These are phyloP conservation scores for Paramecium caudatum DNA, from an alignment of 73 alveolate species.

Conservation along the genomic window DNA sequence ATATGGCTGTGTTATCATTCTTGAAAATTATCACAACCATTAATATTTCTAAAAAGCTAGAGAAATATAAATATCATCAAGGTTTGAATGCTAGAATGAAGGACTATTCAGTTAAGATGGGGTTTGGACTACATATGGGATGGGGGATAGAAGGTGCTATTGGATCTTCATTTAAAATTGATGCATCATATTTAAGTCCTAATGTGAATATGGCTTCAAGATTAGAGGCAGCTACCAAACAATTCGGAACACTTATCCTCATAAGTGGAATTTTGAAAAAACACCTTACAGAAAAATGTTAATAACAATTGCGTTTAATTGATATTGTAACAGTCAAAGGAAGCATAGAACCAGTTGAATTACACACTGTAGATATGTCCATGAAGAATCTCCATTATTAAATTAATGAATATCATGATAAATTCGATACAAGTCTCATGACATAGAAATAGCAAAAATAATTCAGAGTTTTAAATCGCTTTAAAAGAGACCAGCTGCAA, in stretches of 20 bases:
- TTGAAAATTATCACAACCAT: constrained; percentile 85
- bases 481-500: constrained; percentile 62
- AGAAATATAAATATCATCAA: constrained; percentile 85
- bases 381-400: constrained; percentile 57
- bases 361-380: constrained; percentile 72
- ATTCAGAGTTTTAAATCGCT: constrained; percentile 71
- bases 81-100: constrained; percentile 87
- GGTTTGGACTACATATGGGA: constrained; percentile 96
- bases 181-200: constrained; percentile 96
- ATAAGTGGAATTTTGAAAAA: constrained; percentile 79
- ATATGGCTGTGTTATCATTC: constrained; percentile 82
- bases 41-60: constrained; percentile 78
- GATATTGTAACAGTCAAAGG: constrained; percentile 89
- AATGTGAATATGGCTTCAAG: constrained; percentile 97
- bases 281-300: constrained; percentile 67
- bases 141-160: constrained; percentile 98
- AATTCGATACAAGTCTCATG: constrained; percentile 43
- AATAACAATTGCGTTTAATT: constrained; percentile 76
- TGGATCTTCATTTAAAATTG: constrained; percentile 93
- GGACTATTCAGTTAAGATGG: constrained; percentile 90
- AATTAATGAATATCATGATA: constrained; percentile 19
- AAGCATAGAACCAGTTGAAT: constrained; percentile 79
- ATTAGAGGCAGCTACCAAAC: constrained; percentile 95
- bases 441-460: constrained; percentile 67
- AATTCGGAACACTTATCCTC: constrained; percentile 83